phyloP scores from a whole-genome alignment of 805 yeast species.

The Metschnikowia gelsemii region DNA sequence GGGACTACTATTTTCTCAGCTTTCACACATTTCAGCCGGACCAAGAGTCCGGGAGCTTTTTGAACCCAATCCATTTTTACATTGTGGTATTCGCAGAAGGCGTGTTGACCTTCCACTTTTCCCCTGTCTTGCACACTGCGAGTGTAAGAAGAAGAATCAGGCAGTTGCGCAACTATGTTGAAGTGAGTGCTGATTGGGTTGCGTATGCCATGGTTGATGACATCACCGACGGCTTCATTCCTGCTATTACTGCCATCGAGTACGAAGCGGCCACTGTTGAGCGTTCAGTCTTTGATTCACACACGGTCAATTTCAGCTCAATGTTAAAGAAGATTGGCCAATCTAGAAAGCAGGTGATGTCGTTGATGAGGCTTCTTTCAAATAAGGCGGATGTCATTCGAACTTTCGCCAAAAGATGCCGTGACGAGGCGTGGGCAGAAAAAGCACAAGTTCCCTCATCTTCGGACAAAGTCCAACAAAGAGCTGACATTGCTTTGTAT shows the following conservation, averaged over 20 bases:
- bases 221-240: slow-evolving; percentile 81
- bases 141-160: slow-evolving; percentile 81
- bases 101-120: slow-evolving; percentile 56
- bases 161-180: slow-evolving; percentile 73
- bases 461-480: slow-evolving; percentile 50
- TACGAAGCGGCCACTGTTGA: slow-evolving; percentile 81
- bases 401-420: slow-evolving; percentile 94
- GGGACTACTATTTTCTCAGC: slow-evolving; percentile 88
- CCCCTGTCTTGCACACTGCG: slow-evolving; percentile 58
- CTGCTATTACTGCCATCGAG: slow-evolving; percentile 73
- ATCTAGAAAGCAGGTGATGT: slow-evolving; percentile 88
- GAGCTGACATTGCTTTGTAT: slow-evolving; percentile 88
- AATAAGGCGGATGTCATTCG: slow-evolving; percentile 96
- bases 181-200: slow-evolving; percentile 77
- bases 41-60: slow-evolving; percentile 72
- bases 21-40: slow-evolving; percentile 96
- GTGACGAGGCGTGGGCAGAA: slow-evolving; percentile 54
- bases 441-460: slow-evolving; percentile 22
- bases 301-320: slow-evolving; percentile 68
- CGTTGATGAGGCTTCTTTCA: slow-evolving; percentile 79
- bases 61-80: slow-evolving; percentile 72
- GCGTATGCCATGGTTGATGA: slow-evolving; percentile 82
- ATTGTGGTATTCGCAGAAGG: slow-evolving; percentile 63
- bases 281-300: slow-evolving; percentile 78
- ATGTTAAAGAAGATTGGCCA: slow-evolving; percentile 86